Evolutionary conservation across 805 yeast genomes (phyloP), one percentile per base, ranked within the genome.

Genomic region (Candida maris): DNA sequence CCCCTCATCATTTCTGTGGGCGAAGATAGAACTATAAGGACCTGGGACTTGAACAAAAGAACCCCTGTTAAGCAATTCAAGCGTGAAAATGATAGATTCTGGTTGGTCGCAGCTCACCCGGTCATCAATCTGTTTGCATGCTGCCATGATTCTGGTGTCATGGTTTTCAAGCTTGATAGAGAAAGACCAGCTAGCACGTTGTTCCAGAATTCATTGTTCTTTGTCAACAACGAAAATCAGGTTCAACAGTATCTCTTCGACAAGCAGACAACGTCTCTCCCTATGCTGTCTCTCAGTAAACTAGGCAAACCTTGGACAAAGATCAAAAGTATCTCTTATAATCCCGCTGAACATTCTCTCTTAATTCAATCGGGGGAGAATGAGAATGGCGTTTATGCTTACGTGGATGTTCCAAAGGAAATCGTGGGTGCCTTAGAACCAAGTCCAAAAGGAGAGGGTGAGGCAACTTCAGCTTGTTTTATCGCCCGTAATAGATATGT

Each of bases 91-190:
- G 97, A 91, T 60, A 77, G 97, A 63, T 89, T 93, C 65, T 93
- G 98, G 98, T 69, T 85, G 50, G 70, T 91, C 46, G 81, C 89
- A 13, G 74, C 86, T 31, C 99, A 93, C 61, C 97, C 97, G 42
- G 68, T 72, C 30, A 82, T 91, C 62, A 93, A 93, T 62, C 72
- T 93, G 55, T 88, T 93, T 67, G 98, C 96, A 38, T 83, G 96
- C 20, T 91, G 95, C 52, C 97, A 91, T 64, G 98, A 94, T 63
- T 74, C 88, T 12, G 99, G 99, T 61, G 94, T 88, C 20, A 89
- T 89, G 95, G 95, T 93, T 33, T 94, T 93, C 76, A 93, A 93
- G 67, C 73, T 93, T 43, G 96, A 87, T 61, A 84, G 97, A 60
- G 99, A 93, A 70, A 81, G 98, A 62, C 97, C 98, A 10, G 95